Evolutionary conservation across 805 yeast species (phyloP).

Genomic region (Ogataea trehaloabstinens): DNA sequence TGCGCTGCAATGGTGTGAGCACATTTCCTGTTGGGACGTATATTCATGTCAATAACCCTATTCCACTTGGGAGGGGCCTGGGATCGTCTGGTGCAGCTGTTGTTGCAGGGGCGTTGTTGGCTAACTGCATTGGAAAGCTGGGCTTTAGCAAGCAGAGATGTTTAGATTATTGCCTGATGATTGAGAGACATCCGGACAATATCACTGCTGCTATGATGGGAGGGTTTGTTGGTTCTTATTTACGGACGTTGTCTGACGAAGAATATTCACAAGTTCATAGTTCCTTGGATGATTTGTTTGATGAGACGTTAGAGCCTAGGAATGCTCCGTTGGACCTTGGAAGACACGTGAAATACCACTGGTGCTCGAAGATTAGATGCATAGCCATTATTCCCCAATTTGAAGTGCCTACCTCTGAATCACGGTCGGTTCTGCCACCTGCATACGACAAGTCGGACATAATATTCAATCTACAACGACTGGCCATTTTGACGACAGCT

Average conservation of each 20-base stretch:
- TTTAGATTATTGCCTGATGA: conserved; percentile 93
- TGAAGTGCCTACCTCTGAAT: conserved; percentile 89
- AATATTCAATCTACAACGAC: conserved; percentile 88
- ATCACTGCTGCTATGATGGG: conserved; percentile 99
- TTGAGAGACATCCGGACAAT: conserved; percentile 97
- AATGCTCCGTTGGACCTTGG: conserved; percentile 86
- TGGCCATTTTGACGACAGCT: conserved; percentile 90
- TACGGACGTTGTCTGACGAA: conserved; percentile 71
- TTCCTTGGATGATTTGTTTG: conserved; percentile 81
- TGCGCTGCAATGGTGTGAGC: conserved; percentile 76
- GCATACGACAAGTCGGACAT: conserved; percentile 77
- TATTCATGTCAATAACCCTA: conserved; percentile 81
- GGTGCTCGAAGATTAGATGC: conserved; percentile 82
- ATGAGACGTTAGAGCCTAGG: conserved; percentile 62
- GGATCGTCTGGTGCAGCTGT: conserved; percentile 99
- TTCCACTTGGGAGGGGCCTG: conserved; percentile 94
- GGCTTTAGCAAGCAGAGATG: conserved; percentile 74
- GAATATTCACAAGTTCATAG: conserved; percentile 77
- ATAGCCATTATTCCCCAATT: conserved; percentile 91
- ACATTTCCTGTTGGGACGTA: conserved; percentile 82
- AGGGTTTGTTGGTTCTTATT: conserved; percentile 94
- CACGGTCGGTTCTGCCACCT: conserved; percentile 85
- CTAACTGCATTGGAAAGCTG: conserved; percentile 77
- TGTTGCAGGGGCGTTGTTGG: conserved; percentile 92
- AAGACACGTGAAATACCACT: conserved; percentile 80